Percentiles rank a stretch among this genome's conserved stretches.
These are phyloP conservation scores for Parmales sp. DNA, from an alignment of 108 stramenopile genomes.

Conservation along the genomic window DNA sequence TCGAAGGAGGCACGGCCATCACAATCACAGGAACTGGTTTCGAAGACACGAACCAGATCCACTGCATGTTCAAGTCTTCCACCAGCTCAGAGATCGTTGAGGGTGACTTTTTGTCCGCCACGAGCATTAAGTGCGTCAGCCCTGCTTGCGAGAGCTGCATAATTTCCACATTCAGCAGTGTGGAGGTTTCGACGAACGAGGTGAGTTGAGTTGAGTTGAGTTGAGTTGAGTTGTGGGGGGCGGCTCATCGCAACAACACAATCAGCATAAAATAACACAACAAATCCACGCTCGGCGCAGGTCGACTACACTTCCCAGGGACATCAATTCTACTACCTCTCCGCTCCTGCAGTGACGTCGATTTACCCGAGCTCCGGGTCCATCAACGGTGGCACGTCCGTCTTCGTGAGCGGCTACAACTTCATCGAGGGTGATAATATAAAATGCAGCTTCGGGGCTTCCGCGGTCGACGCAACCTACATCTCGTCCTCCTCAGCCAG, in stretches of 20 bases:
- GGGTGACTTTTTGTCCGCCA: not conserved
- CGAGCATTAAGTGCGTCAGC: not conserved
- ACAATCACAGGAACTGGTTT: constrained; percentile 15
- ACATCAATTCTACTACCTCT: not conserved
- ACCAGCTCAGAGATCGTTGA: not conserved
- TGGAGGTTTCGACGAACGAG: too few relatives aligned
- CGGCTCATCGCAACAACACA: too few relatives aligned
- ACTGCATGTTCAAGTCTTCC: constrained; percentile 15
- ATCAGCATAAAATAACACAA: too few relatives aligned
- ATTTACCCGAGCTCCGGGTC: not conserved
- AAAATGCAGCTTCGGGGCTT: constrained; percentile 2
- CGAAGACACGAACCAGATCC: not conserved
- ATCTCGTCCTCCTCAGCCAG: not conserved
- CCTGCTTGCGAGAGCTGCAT: not conserved
- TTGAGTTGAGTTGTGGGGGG: too few relatives aligned
- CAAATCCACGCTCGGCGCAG: too few relatives aligned
- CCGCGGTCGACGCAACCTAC: not conserved
- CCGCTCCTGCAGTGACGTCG: not conserved
- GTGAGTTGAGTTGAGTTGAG: too few relatives aligned
- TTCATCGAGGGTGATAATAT: not conserved
- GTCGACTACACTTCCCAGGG: not conserved
- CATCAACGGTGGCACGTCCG: constrained; percentile 11
- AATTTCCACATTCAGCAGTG: too few relatives aligned
- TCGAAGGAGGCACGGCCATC: constrained; percentile 20
- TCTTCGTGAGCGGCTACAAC: not conserved